Evolutionary conservation across 179 eudicot genomes (phyloP).

Genomic region (Drosera spatulata): DNA sequence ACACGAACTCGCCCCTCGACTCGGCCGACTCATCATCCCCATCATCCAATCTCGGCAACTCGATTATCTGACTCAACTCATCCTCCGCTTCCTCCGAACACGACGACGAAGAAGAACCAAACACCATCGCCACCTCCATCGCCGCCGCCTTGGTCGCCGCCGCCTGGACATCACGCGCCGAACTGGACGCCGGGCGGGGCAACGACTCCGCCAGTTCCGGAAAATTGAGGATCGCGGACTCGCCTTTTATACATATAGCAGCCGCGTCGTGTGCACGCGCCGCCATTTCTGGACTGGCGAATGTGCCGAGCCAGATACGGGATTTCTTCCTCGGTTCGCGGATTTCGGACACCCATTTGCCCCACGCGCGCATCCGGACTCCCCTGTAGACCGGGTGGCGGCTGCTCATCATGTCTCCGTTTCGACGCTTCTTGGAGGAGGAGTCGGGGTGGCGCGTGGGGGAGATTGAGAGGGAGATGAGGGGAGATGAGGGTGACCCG

Average conservation of each 20-base stretch:
- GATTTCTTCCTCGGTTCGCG: slow-evolving; percentile 3
- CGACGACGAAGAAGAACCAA: not conserved
- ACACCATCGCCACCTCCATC: not conserved
- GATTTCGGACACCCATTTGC: slow-evolving; percentile 4
- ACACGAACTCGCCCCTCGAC: too few species aligned
- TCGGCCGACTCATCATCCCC: too few species aligned
- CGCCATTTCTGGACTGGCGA: slow-evolving; percentile 1
- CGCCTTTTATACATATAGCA: not conserved
- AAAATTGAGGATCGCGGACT: not conserved
- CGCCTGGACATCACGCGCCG: not conserved
- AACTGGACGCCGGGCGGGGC: not conserved
- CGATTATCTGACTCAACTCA: not conserved
- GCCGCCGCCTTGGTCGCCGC: not conserved
- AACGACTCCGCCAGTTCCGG: not conserved
- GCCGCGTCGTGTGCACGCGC: slow-evolving; percentile 2
- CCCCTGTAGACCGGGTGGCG: slow-evolving; percentile 1
- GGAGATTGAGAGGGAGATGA: too few species aligned
- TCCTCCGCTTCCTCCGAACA: not conserved
- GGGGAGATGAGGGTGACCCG: too few species aligned
- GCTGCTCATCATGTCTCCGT: too few species aligned
- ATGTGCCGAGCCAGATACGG: slow-evolving; percentile 2
- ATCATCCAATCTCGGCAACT: not conserved
- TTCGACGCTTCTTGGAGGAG: too few species aligned
- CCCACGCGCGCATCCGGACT: not conserved
- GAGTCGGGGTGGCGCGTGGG: too few species aligned